Evolutionary conservation across 2,329 filamentous ascomycete genomes (phyloP), one percentile per base, ranked within the genome.

Genomic region (Colletotrichum sp.): DNA sequence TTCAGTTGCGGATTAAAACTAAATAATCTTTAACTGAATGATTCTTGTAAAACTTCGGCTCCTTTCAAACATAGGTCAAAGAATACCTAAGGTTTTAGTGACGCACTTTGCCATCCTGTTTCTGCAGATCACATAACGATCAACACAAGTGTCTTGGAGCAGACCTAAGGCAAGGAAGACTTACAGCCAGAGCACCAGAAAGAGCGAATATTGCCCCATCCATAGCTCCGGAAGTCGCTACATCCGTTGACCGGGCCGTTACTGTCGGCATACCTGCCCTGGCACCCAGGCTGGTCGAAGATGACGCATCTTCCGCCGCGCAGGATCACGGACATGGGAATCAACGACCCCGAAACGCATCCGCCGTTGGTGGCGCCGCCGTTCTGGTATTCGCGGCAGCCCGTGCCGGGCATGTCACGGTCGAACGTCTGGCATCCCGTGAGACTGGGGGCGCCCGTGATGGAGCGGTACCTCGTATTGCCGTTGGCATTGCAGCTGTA

Each of bases 111-210:
- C 39, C 5, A n/a, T n/a, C 18, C 39, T 43, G 3, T 10, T 43
- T 43, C 39, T 43, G 2, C 18, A 6, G 9, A n/a, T 6, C 2
- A 1, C 4, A 39, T 1, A n/a, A n/a, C 3, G 18, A 43, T 43
- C 0, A 43, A n/a, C 39, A n/a, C 39, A n/a, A 6, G 3, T 43
- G 3, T 0, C 5, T 6, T 1, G 1, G 39, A 43, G 39, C 39
- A 6, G 39, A 43, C 2, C 39, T 18, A 43, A 9, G 9, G 18
- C 18, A 59, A 59, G 21, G 7, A 59, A 18, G 8, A 59, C 55
- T 59, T 28, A 59, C 55, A 59, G 8, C 55, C 55, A 14, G 2
- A 18, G 55, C 55, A 59, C 55, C 3, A 3, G 55, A 59, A 59
- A 59, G 55, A 59, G 13, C 21, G 55, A 5, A 59, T 28, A 1